Base-by-base conservation (phyloP, 169 alveolate species). In the Cryptosporidium sp. region DNA sequence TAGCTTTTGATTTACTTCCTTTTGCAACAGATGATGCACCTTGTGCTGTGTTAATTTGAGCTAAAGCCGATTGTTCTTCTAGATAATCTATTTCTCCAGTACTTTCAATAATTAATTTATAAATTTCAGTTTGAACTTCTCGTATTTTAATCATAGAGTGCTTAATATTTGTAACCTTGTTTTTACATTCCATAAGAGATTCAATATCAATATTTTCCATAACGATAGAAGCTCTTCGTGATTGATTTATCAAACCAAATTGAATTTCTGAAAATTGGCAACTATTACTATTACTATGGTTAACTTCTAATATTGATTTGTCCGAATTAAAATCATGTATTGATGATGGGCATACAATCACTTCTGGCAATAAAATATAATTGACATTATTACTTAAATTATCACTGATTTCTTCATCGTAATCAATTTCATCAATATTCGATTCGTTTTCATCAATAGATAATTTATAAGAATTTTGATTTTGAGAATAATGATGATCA, bases 51-150 rank as follows among this genome's bases (percentile, higher is more conserved):
- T 80, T 80, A 26, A 62, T 23, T 29, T 80, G 89, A 48, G 75
- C 75, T 29, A 80, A 29, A n/a, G 61, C 52, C 5, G 89, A 23
- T 29, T 80, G 89, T 26, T 60, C 89, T 44, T 80, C 89, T 31
- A 80, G 44, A 62, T 26, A 80, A 62, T 80, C 89, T 58, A 80
- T 80, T 61, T 80, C 89, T 3, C 89, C 89, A 10, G 89, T 80
- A 44, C 89, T 65, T 80, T 80, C 75, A 12, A 80, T 45, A 60
- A 80, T 62, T 65, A 80, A 62, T 42, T 67, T 51, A 62, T 80
- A 31, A 42, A 80, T 45, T 80, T 80, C 89, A 16, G 60, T 23
- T 53, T 80, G 89, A 16, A 62, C 68, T 51, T 80, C 89, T 26
- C 65, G 39, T 9, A 80, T 67, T 42, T 60, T 39, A 12, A 80